Conservation (phyloP, 768 basidiomycete species). For the Leccinum arenicola region DNA sequence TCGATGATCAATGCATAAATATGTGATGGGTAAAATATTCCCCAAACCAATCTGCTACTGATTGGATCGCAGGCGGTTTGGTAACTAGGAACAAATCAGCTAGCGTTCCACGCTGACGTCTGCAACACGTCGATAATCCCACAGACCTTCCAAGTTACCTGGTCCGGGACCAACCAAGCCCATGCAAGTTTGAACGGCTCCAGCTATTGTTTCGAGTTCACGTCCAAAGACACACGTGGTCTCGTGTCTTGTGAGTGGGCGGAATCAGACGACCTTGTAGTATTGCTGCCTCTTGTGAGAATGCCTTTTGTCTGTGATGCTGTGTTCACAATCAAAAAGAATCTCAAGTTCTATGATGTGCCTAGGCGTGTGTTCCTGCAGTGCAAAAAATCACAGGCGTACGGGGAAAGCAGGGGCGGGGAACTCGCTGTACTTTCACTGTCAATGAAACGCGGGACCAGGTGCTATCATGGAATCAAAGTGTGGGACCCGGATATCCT, state of each 20-base stretch:
- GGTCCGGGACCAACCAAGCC: neutral
- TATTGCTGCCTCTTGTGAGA: conserved; percentile 5
- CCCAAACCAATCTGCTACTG: conserved; percentile 1
- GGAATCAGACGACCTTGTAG: conserved; percentile 5
- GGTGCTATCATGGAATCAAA: neutral
- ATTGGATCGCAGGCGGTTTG: neutral
- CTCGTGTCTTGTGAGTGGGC: neutral
- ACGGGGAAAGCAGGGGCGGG: neutral
- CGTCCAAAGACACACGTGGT: neutral
- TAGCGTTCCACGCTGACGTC: neutral
- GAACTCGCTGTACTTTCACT: neutral
- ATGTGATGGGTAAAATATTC: neutral
- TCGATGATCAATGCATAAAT: conserved; percentile 4
- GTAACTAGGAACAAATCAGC: neutral
- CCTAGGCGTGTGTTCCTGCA: conserved; percentile 3
- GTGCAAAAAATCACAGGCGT: neutral
- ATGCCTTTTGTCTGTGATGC: neutral
- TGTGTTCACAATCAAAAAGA: neutral
- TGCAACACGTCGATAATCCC: neutral
- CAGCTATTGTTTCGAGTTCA: neutral
- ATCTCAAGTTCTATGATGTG: neutral
- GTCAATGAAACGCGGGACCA: neutral
- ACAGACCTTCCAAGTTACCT: neutral
- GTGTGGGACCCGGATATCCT: conserved; percentile 1
- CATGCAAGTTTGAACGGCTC: neutral